Conservation (phyloP, 768 basidiomycete species). For the Tephrocybe rancida region DNA sequence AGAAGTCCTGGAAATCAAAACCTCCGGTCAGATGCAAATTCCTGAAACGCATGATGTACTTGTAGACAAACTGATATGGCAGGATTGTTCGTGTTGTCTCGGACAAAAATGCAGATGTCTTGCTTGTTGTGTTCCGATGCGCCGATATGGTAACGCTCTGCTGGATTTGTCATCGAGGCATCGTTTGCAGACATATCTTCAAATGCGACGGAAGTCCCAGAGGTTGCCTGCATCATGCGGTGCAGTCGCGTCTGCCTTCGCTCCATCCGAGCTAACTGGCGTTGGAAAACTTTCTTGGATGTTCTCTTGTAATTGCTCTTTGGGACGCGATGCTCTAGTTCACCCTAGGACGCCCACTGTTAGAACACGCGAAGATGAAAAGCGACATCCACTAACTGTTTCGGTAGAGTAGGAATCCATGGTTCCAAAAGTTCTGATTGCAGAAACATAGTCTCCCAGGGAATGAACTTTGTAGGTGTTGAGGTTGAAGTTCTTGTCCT, state of each 20-base stretch:
- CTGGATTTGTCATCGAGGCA: no score
- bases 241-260: neutral
- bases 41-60: neutral
- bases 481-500: no score
- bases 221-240: neutral
- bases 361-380: no score
- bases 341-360: no score
- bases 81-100: neutral
- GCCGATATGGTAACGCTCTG: neutral
- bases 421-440: neutral
- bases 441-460: no score
- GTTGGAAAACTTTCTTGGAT: neutral
- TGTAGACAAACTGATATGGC: neutral
- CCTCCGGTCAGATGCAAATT: neutral
- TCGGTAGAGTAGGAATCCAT: no score
- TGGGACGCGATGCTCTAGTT: no score
- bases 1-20: neutral
- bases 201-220: neutral
- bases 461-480: no score
- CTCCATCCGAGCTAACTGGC: neutral
- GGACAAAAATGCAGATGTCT: neutral
- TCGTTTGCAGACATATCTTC: no score
- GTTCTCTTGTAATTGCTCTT: no score
- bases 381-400: no score
- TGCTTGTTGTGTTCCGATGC: neutral